Evolutionary conservation across 1,139 yeast species (phyloP).

Genomic region (Candida albicans): DNA sequence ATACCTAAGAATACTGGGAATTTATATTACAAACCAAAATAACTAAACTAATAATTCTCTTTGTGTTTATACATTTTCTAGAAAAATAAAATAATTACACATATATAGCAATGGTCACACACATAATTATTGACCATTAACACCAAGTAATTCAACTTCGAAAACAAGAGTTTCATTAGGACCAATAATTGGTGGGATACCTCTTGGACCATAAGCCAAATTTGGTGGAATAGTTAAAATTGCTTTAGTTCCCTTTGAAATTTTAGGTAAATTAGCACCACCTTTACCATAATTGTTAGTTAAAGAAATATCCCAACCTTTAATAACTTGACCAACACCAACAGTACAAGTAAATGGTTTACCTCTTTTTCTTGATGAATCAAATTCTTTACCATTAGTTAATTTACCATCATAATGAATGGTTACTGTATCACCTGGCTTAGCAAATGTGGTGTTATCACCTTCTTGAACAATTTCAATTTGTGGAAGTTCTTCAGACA

Average conservation of each 20-base stretch:
- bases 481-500: conserved; percentile 24
- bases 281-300: conserved; percentile 40
- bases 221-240: conserved; percentile 88
- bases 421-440: conserved; percentile 80
- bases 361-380: conserved; percentile 91
- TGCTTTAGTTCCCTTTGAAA: conserved; percentile 91
- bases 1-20: conserved; percentile 13
- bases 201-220: conserved; percentile 91
- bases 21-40: conserved; percentile 16
- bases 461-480: conserved; percentile 54
- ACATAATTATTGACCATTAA: conserved; percentile 32
- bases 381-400: conserved; percentile 92
- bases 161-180: conserved; percentile 92
- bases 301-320: conserved; percentile 75
- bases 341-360: conserved; percentile 89
- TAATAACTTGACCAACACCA: conserved; percentile 95
- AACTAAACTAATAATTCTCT: no score
- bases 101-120: not conserved
- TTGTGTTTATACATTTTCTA: not conserved
- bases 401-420: conserved; percentile 96
- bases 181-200: conserved; percentile 94
- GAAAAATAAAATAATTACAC: not conserved
- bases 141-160: conserved; percentile 85
- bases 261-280: conserved; percentile 67
- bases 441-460: conserved; percentile 85